A percentile compares a stretch with the other conserved stretches of the same genome.
phyloP scores from a whole-genome alignment of 331 rosid species.

The Rhamnella rubrinervis region DNA sequence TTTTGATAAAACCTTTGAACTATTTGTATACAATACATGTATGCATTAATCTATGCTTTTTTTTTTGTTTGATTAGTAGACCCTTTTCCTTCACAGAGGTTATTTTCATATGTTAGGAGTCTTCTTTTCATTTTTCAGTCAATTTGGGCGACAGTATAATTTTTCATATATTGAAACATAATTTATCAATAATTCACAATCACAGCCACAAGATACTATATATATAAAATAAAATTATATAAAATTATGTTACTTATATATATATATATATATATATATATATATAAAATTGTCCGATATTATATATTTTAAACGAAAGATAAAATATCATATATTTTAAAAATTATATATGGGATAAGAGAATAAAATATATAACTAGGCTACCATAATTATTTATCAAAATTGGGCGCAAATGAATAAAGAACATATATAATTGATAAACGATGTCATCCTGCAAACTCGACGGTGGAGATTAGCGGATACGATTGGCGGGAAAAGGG shows the following conservation, averaged over 20 bases:
- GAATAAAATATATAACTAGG: too few relatives aligned
- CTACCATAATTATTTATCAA: too few relatives aligned
- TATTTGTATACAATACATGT: not conserved
- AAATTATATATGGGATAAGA: too few relatives aligned
- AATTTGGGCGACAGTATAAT: constrained; percentile 37
- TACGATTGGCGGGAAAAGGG: not conserved
- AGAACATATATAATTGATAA: too few relatives aligned
- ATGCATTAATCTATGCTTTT: not conserved
- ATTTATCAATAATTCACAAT: not conserved
- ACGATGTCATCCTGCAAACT: not conserved
- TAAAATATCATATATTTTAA: too few relatives aligned
- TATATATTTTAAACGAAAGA: too few relatives aligned
- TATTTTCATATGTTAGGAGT: not conserved
- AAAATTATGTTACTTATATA: too few relatives aligned
- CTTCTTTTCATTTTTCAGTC: constrained; percentile 28
- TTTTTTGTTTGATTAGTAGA: not conserved
- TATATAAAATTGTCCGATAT: too few relatives aligned
- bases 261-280: too few relatives aligned
- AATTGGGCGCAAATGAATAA: too few relatives aligned
- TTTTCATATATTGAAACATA: constrained; percentile 1
- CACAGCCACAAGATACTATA: not conserved
- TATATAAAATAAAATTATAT: not conserved
- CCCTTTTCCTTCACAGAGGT: not conserved
- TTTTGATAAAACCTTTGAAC: not conserved
- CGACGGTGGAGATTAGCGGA: constrained; percentile 8